phyloP scores from a whole-genome alignment of 768 basidiomycete species.

The Daedaleopsis sinensis region DNA sequence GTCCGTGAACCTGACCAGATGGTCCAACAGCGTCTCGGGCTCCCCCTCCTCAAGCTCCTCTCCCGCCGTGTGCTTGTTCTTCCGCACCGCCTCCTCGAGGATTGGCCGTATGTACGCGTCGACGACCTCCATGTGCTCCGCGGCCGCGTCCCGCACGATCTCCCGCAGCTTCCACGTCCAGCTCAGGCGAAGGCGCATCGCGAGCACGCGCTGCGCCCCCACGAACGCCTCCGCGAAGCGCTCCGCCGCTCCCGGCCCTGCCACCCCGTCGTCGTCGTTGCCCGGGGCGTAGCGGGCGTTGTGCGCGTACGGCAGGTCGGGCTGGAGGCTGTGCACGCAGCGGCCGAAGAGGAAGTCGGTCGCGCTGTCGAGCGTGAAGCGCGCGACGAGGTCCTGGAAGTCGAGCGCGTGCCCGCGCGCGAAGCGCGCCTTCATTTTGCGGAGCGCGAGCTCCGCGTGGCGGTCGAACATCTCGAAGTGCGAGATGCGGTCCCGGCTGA shows the following conservation, averaged over 20 bases:
- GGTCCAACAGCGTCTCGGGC: constrained; percentile 44
- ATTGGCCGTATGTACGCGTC: constrained; percentile 52
- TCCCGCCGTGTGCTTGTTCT: constrained; percentile 30
- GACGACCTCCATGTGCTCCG: constrained; percentile 44
- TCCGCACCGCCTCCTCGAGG: constrained; percentile 45
- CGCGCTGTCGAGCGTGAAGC: constrained; percentile 55
- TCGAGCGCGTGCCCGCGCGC: constrained; percentile 34
- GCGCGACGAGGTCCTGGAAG: constrained; percentile 44
- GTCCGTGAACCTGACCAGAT: constrained; percentile 41
- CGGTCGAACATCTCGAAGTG: constrained; percentile 40
- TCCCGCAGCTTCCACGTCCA: constrained; percentile 48
- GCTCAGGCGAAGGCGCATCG: constrained; percentile 40
- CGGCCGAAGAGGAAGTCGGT: constrained; percentile 55
- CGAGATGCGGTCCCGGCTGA: constrained; percentile 37
- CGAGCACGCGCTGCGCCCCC: constrained; percentile 36
- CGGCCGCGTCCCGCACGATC: constrained; percentile 44
- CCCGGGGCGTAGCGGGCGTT: neutral
- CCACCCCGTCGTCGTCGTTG: neutral
- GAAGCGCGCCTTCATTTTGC: constrained; percentile 31
- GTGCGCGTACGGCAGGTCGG: constrained; percentile 5
- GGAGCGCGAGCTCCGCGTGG: constrained; percentile 35
- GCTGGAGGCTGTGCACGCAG: constrained; percentile 42
- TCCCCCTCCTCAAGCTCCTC: constrained; percentile 22
- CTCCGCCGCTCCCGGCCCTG: neutral
- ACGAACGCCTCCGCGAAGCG: constrained; percentile 37